Evolutionary conservation across 805 yeast genomes (phyloP), one percentile per base, ranked within the genome.

Genomic region (Cyberlindnera mississippiensis): DNA sequence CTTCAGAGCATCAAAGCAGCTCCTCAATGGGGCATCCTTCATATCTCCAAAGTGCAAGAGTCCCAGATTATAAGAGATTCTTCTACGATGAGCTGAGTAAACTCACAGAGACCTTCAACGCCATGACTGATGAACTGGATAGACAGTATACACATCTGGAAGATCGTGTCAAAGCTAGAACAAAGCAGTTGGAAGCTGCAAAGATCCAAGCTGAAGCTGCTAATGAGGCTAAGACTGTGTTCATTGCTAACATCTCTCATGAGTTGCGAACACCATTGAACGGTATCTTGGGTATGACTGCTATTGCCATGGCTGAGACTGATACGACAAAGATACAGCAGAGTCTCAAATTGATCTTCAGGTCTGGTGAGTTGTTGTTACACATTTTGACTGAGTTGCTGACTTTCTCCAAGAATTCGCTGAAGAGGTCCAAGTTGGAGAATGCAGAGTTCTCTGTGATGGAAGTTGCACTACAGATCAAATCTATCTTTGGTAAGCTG

Each of bases 251-350:
- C 52, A 89, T 88, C 14, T 86, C 96, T 0, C 96, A 88, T 61
- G 99, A 93, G 66, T 71, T 93, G 57, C 76, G 98, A 53, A 93
- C 98, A 0, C 99, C 99, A 2, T 69, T 93, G 48, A 93, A 93
- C 61, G 99, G 99, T 59, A 93, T 93, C 32, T 67, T 93, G 41
- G 98, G 98, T 49, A 86, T 91, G 90, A 86, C 97, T 0, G 85
- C 95, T 3, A 84, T 91, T 42, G 90, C 96, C 6, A 80, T 89
- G 85, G 93, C 85, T 16, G 98, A 93, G 59, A 71, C 70, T 22
- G 91, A 86, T 51, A 71, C 72, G 4, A 62, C 69, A 12, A 78
- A 80, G 50, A 80, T 89, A 12, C 83, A 84, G 53, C 81, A 82
- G 37, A 82, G 90, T 14, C 66, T 90, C 52, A 85, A 84, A 48